Conservation (phyloP, 257 asterid species). For the Rauvolfia tetraphylla region DNA sequence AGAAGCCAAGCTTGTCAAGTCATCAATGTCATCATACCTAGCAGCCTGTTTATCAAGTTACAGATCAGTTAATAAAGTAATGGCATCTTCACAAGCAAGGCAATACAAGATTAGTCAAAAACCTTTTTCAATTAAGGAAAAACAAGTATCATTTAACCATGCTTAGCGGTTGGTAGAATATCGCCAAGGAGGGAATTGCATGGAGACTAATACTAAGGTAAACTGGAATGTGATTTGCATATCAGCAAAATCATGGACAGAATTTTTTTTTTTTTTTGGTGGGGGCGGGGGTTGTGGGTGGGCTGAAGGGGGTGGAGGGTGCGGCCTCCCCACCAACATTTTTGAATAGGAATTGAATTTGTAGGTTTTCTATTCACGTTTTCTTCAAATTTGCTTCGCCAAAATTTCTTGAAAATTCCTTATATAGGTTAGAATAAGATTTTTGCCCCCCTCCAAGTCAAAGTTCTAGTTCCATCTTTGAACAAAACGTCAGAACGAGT, state of each 20-base stretch:
- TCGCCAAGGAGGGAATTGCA: not conserved
- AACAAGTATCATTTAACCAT: not conserved
- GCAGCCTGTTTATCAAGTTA: conserved; percentile 58
- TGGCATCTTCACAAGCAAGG: conserved; percentile 5
- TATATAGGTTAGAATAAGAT: no score
- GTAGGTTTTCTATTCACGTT: no score
- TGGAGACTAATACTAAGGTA: not conserved
- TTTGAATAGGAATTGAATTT: no score
- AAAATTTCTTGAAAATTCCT: no score
- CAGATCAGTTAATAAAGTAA: not conserved
- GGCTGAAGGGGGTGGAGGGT: no score
- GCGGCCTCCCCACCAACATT: no score
- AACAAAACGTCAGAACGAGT: not conserved
- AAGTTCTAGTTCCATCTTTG: no score
- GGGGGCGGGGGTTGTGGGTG: no score
- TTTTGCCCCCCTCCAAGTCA: no score
- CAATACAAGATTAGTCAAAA: conserved; percentile 3
- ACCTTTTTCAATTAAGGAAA: conserved; percentile 4
- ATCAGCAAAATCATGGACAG: no score
- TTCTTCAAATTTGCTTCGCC: no score
- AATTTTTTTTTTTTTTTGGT: no score
- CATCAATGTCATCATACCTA: conserved; percentile 70
- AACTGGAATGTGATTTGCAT: not conserved
- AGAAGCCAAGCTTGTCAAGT: conserved; percentile 49
- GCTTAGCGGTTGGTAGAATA: not conserved